Evolutionary conservation across 139 green algal species (phyloP).

Genomic region (Chlorella ohadii): DNA sequence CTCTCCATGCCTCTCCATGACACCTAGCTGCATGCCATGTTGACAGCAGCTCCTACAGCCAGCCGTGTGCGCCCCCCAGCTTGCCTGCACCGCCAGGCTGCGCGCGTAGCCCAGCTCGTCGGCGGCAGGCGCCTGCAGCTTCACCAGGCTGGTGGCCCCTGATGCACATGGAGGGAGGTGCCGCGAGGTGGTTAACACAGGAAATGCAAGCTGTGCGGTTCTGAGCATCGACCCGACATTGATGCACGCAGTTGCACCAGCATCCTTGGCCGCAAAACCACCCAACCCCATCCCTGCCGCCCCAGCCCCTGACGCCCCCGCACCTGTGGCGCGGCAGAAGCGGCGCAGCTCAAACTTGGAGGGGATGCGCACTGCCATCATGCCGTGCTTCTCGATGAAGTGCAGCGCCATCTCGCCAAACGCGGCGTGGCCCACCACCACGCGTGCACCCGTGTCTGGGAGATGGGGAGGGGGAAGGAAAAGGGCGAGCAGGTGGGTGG

Average conservation of each 20-base stretch:
- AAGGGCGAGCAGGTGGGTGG: background rate
- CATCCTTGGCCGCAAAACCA: no score
- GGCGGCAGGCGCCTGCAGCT: constrained; percentile 66
- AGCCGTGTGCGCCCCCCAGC: no score
- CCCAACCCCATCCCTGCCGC: no score
- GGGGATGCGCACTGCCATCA: constrained; percentile 85
- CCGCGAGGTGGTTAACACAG: no score
- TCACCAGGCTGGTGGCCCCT: constrained; percentile 55
- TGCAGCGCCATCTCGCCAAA: constrained; percentile 99
- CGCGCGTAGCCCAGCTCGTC: constrained; percentile 88
- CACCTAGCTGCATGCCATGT: no score
- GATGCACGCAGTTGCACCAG: no score
- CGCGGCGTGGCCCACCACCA: constrained; percentile 83
- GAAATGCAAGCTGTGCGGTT: no score
- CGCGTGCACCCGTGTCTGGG: constrained; percentile 48
- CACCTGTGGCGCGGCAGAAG: constrained; percentile 91
- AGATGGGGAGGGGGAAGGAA: background rate
- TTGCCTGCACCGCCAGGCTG: constrained; percentile 50
- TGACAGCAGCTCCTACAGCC: no score
- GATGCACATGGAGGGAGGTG: no score
- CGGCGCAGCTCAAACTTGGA: constrained; percentile 98
- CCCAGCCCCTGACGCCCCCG: background rate
- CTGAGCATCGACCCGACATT: no score
- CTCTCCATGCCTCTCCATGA: no score
- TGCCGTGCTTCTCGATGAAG: constrained; percentile 95